Conservation (phyloP, 306 rosid genomes). For the Styphnolobium japonicum region DNA sequence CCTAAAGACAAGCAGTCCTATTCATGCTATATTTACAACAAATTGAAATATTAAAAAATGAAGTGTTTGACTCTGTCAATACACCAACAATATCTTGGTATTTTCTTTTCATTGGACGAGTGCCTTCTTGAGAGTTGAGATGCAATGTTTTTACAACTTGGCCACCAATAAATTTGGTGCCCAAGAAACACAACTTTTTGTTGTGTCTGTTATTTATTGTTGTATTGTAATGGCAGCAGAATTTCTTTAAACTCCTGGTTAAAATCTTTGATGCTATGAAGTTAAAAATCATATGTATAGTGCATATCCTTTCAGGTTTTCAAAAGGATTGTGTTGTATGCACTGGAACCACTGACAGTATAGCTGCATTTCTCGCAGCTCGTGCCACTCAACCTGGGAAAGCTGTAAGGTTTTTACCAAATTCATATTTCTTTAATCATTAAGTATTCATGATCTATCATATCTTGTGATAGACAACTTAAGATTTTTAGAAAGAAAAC, state of each 20-base stretch:
- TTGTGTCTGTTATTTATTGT: background rate
- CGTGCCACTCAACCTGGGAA: slow-evolving; percentile 79
- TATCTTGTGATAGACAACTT: background rate
- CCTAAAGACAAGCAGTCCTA: no score
- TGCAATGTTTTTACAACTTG: background rate
- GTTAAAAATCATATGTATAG: slow-evolving; percentile 6
- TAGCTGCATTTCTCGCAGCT: slow-evolving; percentile 95
- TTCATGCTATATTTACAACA: no score
- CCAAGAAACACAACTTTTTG: background rate
- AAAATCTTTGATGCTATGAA: background rate
- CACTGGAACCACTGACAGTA: slow-evolving; percentile 93
- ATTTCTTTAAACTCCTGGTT: background rate
- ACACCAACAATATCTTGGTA: background rate
- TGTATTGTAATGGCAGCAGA: background rate
- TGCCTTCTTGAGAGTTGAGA: background rate
- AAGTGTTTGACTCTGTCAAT: no score
- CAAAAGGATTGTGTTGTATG: slow-evolving; percentile 71
- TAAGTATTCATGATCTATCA: background rate
- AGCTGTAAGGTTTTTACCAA: slow-evolving; percentile 59
- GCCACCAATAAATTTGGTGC: background rate
- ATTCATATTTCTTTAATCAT: background rate
- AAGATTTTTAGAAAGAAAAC: background rate
- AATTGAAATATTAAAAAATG: no score
- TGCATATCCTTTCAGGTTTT: slow-evolving; percentile 57
- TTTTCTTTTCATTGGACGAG: background rate